Evolutionary conservation across 164 flowering plant species (phyloP).

Genomic region (Euptelea pleiosperma): DNA sequence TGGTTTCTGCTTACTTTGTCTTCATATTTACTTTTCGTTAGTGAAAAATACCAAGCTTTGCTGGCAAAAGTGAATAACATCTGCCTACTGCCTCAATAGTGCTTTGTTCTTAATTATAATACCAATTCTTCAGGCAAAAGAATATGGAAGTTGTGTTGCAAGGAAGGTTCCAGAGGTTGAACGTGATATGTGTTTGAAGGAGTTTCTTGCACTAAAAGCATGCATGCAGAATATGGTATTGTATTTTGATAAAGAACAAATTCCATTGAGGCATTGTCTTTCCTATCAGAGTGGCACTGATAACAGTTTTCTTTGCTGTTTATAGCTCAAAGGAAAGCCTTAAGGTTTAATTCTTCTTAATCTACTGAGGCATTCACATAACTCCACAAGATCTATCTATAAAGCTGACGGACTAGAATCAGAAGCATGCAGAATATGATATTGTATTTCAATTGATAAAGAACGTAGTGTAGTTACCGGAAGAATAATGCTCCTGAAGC

Average conservation of each 20-base stretch:
- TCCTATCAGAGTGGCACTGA: background rate
- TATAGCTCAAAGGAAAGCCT: constrained; percentile 32
- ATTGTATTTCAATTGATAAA: background rate
- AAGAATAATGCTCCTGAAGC: background rate
- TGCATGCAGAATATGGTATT: constrained; percentile 88
- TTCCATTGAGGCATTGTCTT: background rate
- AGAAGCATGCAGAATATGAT: background rate
- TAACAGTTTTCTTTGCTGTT: constrained; percentile 13
- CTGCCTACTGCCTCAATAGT: too few species aligned
- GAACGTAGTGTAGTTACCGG: background rate
- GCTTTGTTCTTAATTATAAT: background rate
- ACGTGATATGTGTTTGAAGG: constrained; percentile 86
- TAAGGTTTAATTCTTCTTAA: constrained; percentile 3
- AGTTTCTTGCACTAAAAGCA: constrained; percentile 66
- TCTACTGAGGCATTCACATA: background rate
- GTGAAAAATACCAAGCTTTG: too few species aligned
- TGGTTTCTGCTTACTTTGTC: too few species aligned
- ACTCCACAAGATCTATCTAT: background rate
- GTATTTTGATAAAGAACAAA: background rate
- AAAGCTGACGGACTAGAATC: background rate
- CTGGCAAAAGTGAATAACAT: background rate
- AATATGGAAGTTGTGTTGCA: constrained; percentile 83
- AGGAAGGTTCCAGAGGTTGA: constrained; percentile 85
- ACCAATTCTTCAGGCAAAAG: constrained; percentile 54
- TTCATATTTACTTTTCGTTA: too few species aligned